Evolutionary conservation across 805 yeast genomes (phyloP).

Genomic region (Lipomyces sp.): DNA sequence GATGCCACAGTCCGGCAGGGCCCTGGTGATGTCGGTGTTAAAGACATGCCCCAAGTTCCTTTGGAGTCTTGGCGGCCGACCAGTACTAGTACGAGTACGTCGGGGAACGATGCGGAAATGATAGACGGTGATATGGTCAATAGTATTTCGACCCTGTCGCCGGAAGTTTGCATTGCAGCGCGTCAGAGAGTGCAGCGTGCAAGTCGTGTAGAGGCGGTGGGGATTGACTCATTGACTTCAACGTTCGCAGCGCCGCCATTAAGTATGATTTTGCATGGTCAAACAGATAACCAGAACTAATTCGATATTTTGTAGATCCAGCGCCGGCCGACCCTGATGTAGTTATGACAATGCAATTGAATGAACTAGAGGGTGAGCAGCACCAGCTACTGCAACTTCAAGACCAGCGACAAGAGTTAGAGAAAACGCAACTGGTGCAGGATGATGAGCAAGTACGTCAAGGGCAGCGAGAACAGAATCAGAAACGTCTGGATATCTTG

Average conservation of each 20-base stretch:
- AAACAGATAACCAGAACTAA: neutral
- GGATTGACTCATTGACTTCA: neutral
- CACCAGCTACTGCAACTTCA: neutral
- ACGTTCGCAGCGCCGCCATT: neutral
- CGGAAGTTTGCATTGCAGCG: neutral
- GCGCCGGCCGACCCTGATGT: neutral
- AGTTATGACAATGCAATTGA: neutral
- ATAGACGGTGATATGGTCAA: neutral
- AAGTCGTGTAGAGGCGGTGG: neutral
- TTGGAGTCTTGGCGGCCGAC: neutral
- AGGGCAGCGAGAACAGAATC: neutral
- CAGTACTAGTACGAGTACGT: neutral
- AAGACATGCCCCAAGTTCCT: neutral
- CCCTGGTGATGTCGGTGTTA: neutral
- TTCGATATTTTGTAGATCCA: neutral
- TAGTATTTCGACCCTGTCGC: neutral
- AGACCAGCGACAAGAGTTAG: neutral
- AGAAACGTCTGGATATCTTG: neutral
- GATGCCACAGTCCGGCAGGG: neutral
- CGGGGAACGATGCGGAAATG: neutral
- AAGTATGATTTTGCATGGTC: neutral
- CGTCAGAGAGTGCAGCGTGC: neutral
- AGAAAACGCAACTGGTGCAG: neutral
- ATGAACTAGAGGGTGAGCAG: neutral
- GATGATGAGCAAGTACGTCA: neutral